Percentiles rank a stretch among this genome's conserved stretches.
phyloP scores from a whole-genome alignment of 768 basidiomycete genomes.

The Albatrellus ellisii region DNA sequence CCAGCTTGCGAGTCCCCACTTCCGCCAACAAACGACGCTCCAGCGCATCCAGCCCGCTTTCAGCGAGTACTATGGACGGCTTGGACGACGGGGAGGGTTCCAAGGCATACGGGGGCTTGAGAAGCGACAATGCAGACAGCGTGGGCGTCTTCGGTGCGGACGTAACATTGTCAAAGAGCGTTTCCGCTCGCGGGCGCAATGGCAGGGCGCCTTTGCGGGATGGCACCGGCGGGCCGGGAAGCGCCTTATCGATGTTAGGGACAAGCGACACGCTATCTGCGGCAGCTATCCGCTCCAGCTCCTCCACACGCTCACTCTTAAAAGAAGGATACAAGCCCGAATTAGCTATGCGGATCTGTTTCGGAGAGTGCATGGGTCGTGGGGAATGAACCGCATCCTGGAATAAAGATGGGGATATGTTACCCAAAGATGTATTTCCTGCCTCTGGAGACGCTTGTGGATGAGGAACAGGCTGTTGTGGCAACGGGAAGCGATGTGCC shows the following conservation, averaged over 20 bases:
- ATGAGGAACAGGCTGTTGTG: constrained; percentile 11
- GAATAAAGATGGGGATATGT: background rate
- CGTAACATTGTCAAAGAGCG: constrained; percentile 15
- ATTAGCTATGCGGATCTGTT: constrained; percentile 24
- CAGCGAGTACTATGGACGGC: constrained; percentile 14
- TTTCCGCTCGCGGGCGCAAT: constrained; percentile 20
- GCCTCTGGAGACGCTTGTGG: constrained; percentile 4
- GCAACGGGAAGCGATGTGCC: constrained; percentile 39
- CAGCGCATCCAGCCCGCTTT: constrained; percentile 60
- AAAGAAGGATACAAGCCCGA: constrained; percentile 29
- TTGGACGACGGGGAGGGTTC: background rate
- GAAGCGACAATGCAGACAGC: constrained; percentile 19
- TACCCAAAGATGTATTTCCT: constrained; percentile 1
- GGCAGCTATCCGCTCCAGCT: constrained; percentile 63
- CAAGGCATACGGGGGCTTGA: constrained; percentile 14
- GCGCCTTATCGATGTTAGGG: constrained; percentile 36
- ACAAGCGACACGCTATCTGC: constrained; percentile 18
- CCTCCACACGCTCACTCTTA: constrained; percentile 49
- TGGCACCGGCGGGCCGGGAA: constrained; percentile 45
- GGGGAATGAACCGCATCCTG: constrained; percentile 36
- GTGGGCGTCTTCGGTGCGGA: constrained; percentile 15
- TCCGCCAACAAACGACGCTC: constrained; percentile 56
- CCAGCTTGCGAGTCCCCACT: constrained; percentile 50
- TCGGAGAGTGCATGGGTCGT: constrained; percentile 56
- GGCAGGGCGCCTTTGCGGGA: constrained; percentile 23